phyloP scores from a whole-genome alignment of 2,329 filamentous ascomycete genomes.

The Aspergillus novoparasiticus region DNA sequence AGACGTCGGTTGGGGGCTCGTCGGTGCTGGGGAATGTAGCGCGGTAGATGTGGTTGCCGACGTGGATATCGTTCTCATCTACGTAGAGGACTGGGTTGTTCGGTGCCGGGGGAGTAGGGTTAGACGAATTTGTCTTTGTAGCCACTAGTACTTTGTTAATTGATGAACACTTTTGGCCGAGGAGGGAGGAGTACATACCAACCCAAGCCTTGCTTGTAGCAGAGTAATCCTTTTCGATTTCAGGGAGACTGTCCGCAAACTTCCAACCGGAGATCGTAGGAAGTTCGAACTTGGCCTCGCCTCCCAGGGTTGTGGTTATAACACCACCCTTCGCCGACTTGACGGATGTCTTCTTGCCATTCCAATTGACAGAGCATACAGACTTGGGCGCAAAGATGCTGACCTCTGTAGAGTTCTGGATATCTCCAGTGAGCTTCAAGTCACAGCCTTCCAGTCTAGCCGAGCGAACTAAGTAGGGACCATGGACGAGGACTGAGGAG shows the following conservation, averaged over 20 bases:
- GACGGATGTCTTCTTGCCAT: conserved; percentile 40
- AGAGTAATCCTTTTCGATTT: conserved; percentile 46
- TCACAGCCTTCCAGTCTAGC: conserved; percentile 41
- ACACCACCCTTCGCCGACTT: conserved; percentile 34
- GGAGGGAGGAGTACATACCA: conserved; percentile 22
- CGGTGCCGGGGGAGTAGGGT: conserved; percentile 42
- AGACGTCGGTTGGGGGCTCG: conserved; percentile 33
- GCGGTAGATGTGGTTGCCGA: conserved; percentile 49
- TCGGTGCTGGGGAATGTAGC: conserved; percentile 44
- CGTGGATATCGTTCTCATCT: conserved; percentile 49
- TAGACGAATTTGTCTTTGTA: conserved; percentile 45
- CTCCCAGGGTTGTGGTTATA: conserved; percentile 42
- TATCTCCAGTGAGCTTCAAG: conserved; percentile 51
- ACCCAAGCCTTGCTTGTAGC: conserved; percentile 30
- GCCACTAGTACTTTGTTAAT: conserved; percentile 26
- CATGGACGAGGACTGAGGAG: conserved; percentile 52
- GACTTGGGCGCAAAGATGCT: conserved; percentile 53
- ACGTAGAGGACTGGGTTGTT: conserved; percentile 51
- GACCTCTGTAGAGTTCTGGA: conserved; percentile 44
- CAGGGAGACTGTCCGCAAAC: conserved; percentile 48
- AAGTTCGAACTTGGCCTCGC: conserved; percentile 35
- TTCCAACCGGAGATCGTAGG: conserved; percentile 43
- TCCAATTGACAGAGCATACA: conserved; percentile 54
- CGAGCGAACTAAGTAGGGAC: conserved; percentile 56
- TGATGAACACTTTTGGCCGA: not conserved